Evolutionary conservation across 1,139 yeast genomes (phyloP), one percentile per base, ranked within the genome.

Genomic region (Pichia kudriavzevii): DNA sequence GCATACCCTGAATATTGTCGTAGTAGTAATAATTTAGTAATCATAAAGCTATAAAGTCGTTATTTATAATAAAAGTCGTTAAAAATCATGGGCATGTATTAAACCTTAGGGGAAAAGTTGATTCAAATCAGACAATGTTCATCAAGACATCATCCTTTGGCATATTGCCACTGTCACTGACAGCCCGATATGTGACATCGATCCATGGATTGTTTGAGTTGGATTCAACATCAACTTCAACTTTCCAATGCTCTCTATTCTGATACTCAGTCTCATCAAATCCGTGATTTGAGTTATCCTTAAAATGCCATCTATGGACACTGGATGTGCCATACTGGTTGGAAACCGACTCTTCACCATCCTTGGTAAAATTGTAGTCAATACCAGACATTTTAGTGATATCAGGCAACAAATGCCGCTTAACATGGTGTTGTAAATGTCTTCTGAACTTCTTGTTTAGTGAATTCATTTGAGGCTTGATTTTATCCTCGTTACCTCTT

Each of bases 371-470:
- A 5, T 53, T 45, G 35, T 58, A 58, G 24, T 57, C 56, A 25
- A 58, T 52, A 27, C 83, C 83, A 27, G 79, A 65, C 55, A 76
- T 72, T 40, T 65, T 66, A 46, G 69, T 71, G 59, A 80, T 75
- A 47, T 79, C 88, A 44, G 70, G 67, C 56, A 80, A 63, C 53
- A 80, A 63, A 56, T 79, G 88, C 52, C 78, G 78, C 51, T 76
- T 73, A 38, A 80, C 66, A 50, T 80, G 91, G 57, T 80, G 88
- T 53, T 78, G 80, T 58, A 80, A 66, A 53, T 79, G 79, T 55
- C 91, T 70, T 48, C 73, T 76, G 55, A 79, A 80, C 59, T 79
- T 79, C 49, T 75, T 72, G 39, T 79, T 75, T 53, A 79, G 75
- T 40, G 79, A 75, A 60, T 79, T 80, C 65, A 72, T 74, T 34